A percentile compares a stretch with the other conserved stretches of the same genome.
These are phyloP conservation scores for Plantago coronopus DNA, from an alignment of 305 asterid species.

Conservation along the genomic window DNA sequence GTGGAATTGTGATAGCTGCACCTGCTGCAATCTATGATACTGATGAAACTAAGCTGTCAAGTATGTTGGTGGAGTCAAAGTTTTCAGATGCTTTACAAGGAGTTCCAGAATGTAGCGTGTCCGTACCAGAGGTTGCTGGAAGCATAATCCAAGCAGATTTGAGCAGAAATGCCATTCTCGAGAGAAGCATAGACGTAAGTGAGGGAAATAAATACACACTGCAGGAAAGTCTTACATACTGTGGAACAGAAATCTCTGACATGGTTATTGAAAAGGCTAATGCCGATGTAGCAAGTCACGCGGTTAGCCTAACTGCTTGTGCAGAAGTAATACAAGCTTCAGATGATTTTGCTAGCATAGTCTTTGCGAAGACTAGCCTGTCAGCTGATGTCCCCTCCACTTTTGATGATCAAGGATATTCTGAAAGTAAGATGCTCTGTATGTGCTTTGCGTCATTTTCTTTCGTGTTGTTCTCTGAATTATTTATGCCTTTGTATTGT, in stretches of 20 bases:
- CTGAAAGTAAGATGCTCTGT: constrained; percentile 23
- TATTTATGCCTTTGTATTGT: too few species aligned
- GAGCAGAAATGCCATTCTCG: not conserved
- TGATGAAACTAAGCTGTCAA: constrained; percentile 18
- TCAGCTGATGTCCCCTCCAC: constrained; percentile 11
- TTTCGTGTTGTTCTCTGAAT: not conserved
- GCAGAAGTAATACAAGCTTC: constrained; percentile 22
- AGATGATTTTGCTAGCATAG: constrained; percentile 21
- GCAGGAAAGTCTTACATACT: constrained; percentile 14
- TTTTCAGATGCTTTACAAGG: constrained; percentile 22
- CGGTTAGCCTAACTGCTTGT: constrained; percentile 13
- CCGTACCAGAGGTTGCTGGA: constrained; percentile 26
- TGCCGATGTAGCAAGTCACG: constrained; percentile 22
- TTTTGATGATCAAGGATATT: constrained; percentile 20
- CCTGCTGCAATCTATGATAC: constrained; percentile 11
- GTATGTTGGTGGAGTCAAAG: constrained; percentile 15
- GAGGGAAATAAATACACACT: constrained; percentile 15
- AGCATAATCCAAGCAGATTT: constrained; percentile 13
- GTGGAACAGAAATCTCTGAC: constrained; percentile 18
- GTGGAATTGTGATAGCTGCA: constrained; percentile 20
- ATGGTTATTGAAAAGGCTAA: constrained; percentile 17
- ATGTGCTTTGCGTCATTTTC: constrained; percentile 9
- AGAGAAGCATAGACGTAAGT: not conserved
- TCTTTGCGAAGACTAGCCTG: constrained; percentile 19
- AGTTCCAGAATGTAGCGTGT: constrained; percentile 4